These are phyloP conservation scores for Boletus pseudo-olivaceus DNA, from an alignment of 768 basidiomycete genomes.

Conservation along the genomic window DNA sequence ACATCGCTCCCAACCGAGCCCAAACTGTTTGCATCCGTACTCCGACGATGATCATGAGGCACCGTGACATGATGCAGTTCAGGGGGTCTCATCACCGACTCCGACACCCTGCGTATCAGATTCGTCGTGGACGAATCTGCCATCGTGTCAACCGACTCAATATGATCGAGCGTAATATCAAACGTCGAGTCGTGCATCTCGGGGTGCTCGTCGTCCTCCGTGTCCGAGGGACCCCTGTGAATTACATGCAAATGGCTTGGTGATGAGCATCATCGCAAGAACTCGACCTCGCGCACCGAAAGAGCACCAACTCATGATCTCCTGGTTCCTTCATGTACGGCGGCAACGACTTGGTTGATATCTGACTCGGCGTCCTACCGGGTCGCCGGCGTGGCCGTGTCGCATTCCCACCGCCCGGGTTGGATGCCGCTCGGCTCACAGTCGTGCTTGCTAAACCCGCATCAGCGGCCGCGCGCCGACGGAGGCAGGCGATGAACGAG, in stretches of 20 bases:
- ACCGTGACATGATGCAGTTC: conserved; percentile 2
- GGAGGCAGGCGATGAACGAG: conserved; percentile 21
- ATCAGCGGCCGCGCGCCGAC: conserved; percentile 12
- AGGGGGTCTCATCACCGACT: conserved; percentile 12
- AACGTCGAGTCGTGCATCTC: conserved; percentile 12
- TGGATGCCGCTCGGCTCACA: background rate
- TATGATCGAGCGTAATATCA: conserved; percentile 18
- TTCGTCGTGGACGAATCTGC: conserved; percentile 20
- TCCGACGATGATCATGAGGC: conserved; percentile 8
- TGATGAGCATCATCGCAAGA: background rate
- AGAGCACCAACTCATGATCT: conserved; percentile 75
- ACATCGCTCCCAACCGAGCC: conserved; percentile 22
- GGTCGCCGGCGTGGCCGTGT: conserved; percentile 29
- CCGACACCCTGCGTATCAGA: conserved; percentile 14
- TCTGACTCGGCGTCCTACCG: conserved; percentile 71
- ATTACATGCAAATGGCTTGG: background rate
- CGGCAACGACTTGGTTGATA: conserved; percentile 74
- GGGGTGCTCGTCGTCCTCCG: conserved; percentile 23
- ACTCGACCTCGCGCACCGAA: conserved; percentile 32
- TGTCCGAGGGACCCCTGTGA: conserved; percentile 26
- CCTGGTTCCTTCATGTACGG: conserved; percentile 83
- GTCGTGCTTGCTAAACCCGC: background rate
- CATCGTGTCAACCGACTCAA: conserved; percentile 25
- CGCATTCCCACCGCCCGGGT: conserved; percentile 11
- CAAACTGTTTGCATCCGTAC: conserved; percentile 17